Conservation (phyloP, 257 asterid genomes). For the Solanum dulcamara region DNA sequence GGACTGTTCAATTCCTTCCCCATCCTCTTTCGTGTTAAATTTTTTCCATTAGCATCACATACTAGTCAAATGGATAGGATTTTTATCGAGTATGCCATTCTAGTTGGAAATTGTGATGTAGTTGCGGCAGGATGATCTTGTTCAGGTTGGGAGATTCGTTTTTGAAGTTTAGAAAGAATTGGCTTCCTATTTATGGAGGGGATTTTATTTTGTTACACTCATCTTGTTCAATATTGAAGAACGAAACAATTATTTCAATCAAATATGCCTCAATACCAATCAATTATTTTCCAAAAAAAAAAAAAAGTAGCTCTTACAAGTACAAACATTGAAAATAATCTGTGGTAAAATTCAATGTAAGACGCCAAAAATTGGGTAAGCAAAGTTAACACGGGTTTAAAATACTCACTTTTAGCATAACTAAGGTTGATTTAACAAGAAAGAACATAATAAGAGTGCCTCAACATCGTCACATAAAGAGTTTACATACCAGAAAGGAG, state of each 20-base stretch:
- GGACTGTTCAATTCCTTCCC: not conserved
- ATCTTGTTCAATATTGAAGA: not conserved
- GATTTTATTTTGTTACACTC: not conserved
- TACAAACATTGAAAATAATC: not conserved
- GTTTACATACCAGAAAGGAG: conserved; percentile 8
- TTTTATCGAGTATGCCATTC: not conserved
- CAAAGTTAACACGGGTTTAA: not conserved
- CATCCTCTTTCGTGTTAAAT: not conserved
- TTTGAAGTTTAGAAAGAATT: not conserved
- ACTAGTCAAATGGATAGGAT: not conserved
- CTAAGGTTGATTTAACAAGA: not conserved
- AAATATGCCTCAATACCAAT: not conserved
- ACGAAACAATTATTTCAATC: not conserved
- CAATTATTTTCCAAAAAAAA: not conserved
- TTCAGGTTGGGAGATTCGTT: not conserved
- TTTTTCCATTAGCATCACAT: not conserved
- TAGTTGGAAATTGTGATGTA: not conserved
- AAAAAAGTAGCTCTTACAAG: not conserved
- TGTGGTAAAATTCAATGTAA: not conserved
- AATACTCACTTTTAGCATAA: not conserved
- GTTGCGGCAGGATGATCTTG: not conserved
- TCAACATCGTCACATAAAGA: conserved; percentile 7
- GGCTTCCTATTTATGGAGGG: not conserved
- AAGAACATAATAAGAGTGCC: not conserved
- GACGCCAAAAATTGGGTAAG: not conserved